Evolutionary conservation across 2,329 filamentous ascomycete species (phyloP), one percentile per base, ranked within the genome.

Genomic region (Calonectria honghensis): DNA sequence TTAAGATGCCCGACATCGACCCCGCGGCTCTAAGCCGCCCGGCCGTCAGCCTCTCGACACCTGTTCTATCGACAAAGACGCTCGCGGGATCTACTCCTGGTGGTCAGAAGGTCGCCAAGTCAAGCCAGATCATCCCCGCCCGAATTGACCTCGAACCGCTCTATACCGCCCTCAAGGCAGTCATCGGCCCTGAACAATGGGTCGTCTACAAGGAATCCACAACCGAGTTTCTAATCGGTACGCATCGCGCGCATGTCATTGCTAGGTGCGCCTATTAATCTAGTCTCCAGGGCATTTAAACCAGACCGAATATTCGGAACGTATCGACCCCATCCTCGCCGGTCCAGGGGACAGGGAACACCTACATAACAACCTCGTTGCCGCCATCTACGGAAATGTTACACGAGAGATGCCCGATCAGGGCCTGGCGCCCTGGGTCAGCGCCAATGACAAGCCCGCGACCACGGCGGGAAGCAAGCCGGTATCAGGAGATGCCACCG

Each of bases 341-440:
- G 90, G 90, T 9, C 90, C 87, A 81, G 90, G 91, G 79, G 90
- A 93, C 75, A 91, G 88, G 78, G 88, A 90, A 72, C 92, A 93
- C 81, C 86, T 93, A 4, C 93, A 94, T 80, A 94, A 94, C 83
- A 91, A 93, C 84, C 89, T 94, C 67, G 86, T 94, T 76, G 88
- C 91, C 72, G 92, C 91, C 70, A 91, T 94, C 79, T 92, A 92
- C 82, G 91, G 89, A 80, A 94, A 94, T 88, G 90, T 93, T 74
- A 93, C 92, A 45, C 87, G 93, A 73, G 93, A 94, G 82, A 91
- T 93, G 87, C 92, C 93, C 73, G 92, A 94, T 77, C 88, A 89
- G 82, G 92, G 92, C 79, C 89, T 93, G 80, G 93, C 93, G 63
- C 91, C 91, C 75, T 94, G 92, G 92, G 93, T 94, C 82, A 93